Conservation (phyloP, 805 yeast genomes). For the Yamadazyma phyllophila region DNA sequence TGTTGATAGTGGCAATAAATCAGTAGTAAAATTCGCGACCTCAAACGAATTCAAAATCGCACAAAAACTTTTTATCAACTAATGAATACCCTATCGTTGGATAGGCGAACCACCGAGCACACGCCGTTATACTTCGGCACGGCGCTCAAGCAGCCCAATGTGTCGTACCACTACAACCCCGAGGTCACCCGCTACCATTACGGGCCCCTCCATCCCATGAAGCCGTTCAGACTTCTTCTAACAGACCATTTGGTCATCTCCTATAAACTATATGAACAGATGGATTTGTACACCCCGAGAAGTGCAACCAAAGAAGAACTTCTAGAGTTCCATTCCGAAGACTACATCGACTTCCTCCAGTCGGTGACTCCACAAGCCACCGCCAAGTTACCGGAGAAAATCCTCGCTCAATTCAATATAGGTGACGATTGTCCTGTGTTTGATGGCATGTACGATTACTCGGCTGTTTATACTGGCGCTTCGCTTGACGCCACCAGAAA, state of each 20-base stretch:
- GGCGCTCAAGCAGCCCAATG: slow-evolving; percentile 45
- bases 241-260: slow-evolving; percentile 88
- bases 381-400: slow-evolving; percentile 52
- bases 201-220: slow-evolving; percentile 97
- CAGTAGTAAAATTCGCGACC: background rate
- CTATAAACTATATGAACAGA: slow-evolving; percentile 80
- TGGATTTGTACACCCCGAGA: slow-evolving; percentile 87
- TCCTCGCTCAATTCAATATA: slow-evolving; percentile 72
- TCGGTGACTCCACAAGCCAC: slow-evolving; percentile 74
- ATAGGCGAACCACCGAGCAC: slow-evolving; percentile 30
- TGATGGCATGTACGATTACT: slow-evolving; percentile 91
- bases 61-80: background rate
- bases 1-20: slow-evolving; percentile 9
- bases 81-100: slow-evolving; percentile 27
- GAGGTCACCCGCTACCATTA: slow-evolving; percentile 79
- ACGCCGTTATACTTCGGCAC: slow-evolving; percentile 32
- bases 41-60: background rate
- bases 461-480: slow-evolving; percentile 88
- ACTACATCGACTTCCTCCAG: slow-evolving; percentile 75
- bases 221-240: slow-evolving; percentile 88
- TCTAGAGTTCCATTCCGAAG: slow-evolving; percentile 79
- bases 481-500: slow-evolving; percentile 90
- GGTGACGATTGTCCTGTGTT: slow-evolving; percentile 95
- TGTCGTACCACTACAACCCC: slow-evolving; percentile 86
- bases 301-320: slow-evolving; percentile 81